phyloP scores from a whole-genome alignment of 2,329 filamentous ascomycete species.

The Teratosphaeriaceae sp. region DNA sequence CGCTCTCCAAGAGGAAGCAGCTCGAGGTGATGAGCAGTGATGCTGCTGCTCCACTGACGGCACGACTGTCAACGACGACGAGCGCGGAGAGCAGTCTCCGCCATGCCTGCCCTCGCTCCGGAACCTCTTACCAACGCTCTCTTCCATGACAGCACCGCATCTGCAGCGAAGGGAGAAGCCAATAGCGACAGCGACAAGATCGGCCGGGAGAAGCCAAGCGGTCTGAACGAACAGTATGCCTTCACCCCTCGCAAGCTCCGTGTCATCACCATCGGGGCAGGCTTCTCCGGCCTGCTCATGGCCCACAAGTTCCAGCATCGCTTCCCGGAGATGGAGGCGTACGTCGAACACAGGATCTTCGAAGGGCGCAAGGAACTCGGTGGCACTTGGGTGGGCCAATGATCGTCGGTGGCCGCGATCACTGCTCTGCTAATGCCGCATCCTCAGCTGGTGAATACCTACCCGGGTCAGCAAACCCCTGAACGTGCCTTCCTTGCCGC shows the following conservation, averaged over 20 bases:
- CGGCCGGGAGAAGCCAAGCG: background rate
- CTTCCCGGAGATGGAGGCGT: slow-evolving; percentile 22
- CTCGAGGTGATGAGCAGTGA: too few species aligned
- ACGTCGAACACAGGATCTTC: slow-evolving; percentile 31
- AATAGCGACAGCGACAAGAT: too few species aligned
- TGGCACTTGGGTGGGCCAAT: slow-evolving; percentile 26
- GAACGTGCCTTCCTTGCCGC: too few species aligned
- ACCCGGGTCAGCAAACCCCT: background rate
- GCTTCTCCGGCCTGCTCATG: slow-evolving; percentile 31
- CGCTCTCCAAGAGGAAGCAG: too few species aligned
- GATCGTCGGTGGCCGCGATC: background rate
- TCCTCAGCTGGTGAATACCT: background rate
- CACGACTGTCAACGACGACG: too few species aligned
- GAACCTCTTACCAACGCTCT: background rate
- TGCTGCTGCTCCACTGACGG: too few species aligned
- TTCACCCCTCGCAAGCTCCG: slow-evolving; percentile 10
- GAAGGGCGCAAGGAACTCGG: slow-evolving; percentile 32
- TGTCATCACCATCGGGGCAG: slow-evolving; percentile 25
- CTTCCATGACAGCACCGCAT: background rate
- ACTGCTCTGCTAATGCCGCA: background rate
- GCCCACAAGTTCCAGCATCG: slow-evolving; percentile 34
- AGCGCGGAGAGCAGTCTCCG: too few species aligned
- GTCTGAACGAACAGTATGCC: background rate
- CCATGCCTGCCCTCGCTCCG: background rate
- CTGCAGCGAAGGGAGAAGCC: background rate